phyloP scores from a whole-genome alignment of 2,329 filamentous ascomycete species.

The Rutstroemia sp. region DNA sequence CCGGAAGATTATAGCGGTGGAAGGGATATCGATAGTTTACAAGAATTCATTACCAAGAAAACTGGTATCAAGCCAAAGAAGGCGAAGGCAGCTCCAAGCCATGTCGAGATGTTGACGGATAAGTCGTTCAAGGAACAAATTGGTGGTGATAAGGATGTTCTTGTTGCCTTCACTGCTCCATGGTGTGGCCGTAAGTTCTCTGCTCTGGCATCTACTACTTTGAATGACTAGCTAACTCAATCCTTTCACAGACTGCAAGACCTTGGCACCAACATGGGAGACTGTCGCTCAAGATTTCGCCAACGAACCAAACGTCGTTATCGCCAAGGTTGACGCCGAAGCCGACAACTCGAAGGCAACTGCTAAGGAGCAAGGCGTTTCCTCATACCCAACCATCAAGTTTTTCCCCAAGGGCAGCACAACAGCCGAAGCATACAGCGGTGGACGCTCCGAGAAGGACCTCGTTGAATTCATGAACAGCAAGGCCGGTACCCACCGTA shows the following conservation, averaged over 20 bases:
- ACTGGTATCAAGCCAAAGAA: constrained; percentile 72
- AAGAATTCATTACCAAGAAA: constrained; percentile 77
- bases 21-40: constrained; percentile 79
- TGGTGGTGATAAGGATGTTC: constrained; percentile 78
- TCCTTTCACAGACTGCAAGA: constrained; percentile 77
- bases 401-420: constrained; percentile 86
- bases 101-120: constrained; percentile 75
- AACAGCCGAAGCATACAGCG: constrained; percentile 62
- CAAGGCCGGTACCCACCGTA: constrained; percentile 81
- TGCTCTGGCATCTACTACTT: neutral
- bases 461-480: constrained; percentile 79
- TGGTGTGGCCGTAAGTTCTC: constrained; percentile 82
- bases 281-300: constrained; percentile 74
- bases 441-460: constrained; percentile 68
- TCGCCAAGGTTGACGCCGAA: constrained; percentile 96
- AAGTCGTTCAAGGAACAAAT: constrained; percentile 67
- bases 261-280: constrained; percentile 84
- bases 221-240: constrained; percentile 8
- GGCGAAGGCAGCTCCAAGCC: constrained; percentile 64
- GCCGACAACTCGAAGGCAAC: constrained; percentile 74
- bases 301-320: constrained; percentile 68
- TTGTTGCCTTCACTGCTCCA: constrained; percentile 95
- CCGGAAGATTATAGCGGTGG: constrained; percentile 81
- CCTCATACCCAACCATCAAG: constrained; percentile 93
- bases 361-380: constrained; percentile 68